Conservation (phyloP, 2,329 filamentous ascomycete species). For the Fusarium coicis region DNA sequence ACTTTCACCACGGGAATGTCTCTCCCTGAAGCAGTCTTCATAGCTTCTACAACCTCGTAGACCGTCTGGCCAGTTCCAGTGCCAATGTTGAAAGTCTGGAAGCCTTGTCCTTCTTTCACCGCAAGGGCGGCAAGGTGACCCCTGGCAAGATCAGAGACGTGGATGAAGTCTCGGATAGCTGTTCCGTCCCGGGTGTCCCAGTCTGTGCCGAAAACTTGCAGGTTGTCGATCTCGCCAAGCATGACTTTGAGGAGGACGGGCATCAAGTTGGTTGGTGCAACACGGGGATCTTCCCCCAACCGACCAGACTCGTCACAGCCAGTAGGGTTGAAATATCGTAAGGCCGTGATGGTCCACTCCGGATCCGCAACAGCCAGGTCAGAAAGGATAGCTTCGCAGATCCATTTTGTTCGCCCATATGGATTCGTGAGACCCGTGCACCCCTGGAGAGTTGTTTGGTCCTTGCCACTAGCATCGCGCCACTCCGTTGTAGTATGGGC, state of each 20-base stretch:
- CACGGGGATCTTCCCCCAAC: constrained; percentile 68
- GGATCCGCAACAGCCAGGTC: constrained; percentile 70
- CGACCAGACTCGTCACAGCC: constrained; percentile 73
- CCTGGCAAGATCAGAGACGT: constrained; percentile 72
- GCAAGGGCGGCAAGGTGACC: constrained; percentile 71
- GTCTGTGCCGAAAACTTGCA: constrained; percentile 67
- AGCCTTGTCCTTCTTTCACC: constrained; percentile 45
- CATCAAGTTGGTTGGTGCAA: constrained; percentile 8
- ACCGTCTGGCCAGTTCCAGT: constrained; percentile 52
- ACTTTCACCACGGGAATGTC: neutral
- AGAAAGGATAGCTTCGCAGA: constrained; percentile 73
- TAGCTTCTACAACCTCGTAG: constrained; percentile 4
- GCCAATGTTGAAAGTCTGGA: constrained; percentile 59
- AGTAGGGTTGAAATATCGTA: constrained; percentile 76
- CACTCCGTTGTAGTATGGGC: constrained; percentile 61
- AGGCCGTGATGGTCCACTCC: constrained; percentile 69
- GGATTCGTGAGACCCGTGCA: constrained; percentile 41
- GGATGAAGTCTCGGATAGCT: constrained; percentile 74
- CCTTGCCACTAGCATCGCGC: neutral
- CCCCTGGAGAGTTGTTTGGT: neutral
- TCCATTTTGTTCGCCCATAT: constrained; percentile 74
- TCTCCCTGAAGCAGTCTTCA: neutral
- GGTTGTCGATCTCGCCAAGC: constrained; percentile 59
- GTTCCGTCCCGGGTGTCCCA: constrained; percentile 75
- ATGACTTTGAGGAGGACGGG: constrained; percentile 53